Evolutionary conservation across 345 rosid genomes (phyloP).

Genomic region (Brassica rapa): DNA sequence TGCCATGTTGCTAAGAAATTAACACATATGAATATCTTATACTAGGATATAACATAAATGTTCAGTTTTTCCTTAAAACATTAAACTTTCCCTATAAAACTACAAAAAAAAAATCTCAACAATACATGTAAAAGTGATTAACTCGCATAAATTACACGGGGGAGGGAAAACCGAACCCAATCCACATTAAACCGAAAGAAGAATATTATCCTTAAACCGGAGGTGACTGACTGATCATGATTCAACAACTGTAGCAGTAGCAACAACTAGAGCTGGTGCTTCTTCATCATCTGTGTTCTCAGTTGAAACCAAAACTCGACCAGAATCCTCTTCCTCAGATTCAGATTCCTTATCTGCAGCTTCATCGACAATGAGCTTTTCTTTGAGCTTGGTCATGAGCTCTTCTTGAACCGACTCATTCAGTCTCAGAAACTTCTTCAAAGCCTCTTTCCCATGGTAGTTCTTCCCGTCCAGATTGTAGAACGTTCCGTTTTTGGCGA

Average conservation of each 20-base stretch:
- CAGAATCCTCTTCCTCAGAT: constrained; percentile 40
- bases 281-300: constrained; percentile 76
- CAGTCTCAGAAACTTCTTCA: constrained; percentile 55
- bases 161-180: constrained; percentile 18
- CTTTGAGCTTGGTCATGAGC: constrained; percentile 60
- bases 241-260: constrained; percentile 54
- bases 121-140: constrained; percentile 18
- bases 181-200: constrained; percentile 24
- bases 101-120: neutral
- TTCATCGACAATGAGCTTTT: constrained; percentile 49
- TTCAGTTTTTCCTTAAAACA: neutral
- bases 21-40: too few relatives aligned
- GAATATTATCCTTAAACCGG: constrained; percentile 23
- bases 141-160: constrained; percentile 29
- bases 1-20: too few relatives aligned
- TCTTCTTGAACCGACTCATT: constrained; percentile 59
- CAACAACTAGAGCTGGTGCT: constrained; percentile 24
- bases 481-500: constrained; percentile 54
- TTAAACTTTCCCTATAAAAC: neutral
- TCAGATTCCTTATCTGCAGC: constrained; percentile 35
- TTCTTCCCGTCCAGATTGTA: constrained; percentile 50
- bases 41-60: too few relatives aligned
- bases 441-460: constrained; percentile 76
- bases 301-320: constrained; percentile 42
- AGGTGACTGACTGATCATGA: constrained; percentile 37